Conservation (phyloP, 345 rosid genomes). For the Lenwebbia sp. region DNA sequence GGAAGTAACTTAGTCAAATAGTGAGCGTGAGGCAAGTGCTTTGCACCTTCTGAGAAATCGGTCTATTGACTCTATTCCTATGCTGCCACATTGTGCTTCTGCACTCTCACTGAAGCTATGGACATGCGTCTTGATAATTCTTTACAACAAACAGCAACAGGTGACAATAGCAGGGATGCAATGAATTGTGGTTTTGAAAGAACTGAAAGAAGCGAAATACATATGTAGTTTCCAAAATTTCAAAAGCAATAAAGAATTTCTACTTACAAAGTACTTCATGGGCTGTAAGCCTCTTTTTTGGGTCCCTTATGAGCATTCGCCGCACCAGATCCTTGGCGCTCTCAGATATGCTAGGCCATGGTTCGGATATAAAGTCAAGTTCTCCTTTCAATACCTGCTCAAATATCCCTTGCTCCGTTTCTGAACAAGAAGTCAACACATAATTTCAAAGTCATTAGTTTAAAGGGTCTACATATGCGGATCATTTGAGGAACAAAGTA, state of each 20-base stretch:
- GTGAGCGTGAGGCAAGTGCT: background rate
- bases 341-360: constrained; percentile 91
- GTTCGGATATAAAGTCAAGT: constrained; percentile 86
- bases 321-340: constrained; percentile 82
- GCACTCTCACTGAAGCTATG: background rate
- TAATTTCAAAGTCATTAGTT: background rate
- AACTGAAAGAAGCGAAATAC: background rate
- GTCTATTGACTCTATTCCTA: background rate
- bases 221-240: background rate
- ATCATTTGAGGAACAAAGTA: background rate
- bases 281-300: constrained; percentile 70
- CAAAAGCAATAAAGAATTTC: background rate
- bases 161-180: background rate
- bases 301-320: constrained; percentile 78
- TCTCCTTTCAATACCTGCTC: constrained; percentile 93
- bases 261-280: constrained; percentile 87
- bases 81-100: background rate
- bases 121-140: background rate
- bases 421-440: constrained; percentile 28
- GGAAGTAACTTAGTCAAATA: background rate
- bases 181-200: background rate
- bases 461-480: background rate
- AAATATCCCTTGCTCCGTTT: constrained; percentile 94
- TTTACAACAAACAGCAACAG: background rate
- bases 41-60: background rate